Evolutionary conservation across 1,284 basidiomycete genomes (phyloP).

Genomic region (Papiliotrema laurentii): DNA sequence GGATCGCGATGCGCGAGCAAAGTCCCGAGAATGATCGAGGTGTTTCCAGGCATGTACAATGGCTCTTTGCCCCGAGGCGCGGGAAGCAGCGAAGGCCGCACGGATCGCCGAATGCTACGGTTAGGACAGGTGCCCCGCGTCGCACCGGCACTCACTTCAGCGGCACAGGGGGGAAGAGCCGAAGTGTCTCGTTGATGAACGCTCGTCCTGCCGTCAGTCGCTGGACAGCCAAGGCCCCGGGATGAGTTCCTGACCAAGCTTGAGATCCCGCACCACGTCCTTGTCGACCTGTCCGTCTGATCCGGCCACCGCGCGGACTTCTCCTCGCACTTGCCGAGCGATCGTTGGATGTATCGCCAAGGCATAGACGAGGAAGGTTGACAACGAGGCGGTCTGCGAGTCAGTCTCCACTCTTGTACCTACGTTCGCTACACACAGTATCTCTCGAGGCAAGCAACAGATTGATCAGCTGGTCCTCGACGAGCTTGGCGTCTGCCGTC

Average conservation of each 20-base stretch:
- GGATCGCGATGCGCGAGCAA: conserved; percentile 29
- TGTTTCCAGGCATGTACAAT: conserved; percentile 33
- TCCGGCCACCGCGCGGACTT: conserved; percentile 10
- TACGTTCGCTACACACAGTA: conserved; percentile 24
- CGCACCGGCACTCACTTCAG: conserved; percentile 25
- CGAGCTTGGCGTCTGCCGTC: conserved; percentile 24
- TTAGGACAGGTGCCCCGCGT: not conserved
- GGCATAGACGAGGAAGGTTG: conserved; percentile 33
- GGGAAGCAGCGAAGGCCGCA: conserved; percentile 26
- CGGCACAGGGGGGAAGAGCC: conserved; percentile 40
- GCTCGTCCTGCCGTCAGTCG: conserved; percentile 18
- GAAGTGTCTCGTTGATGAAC: conserved; percentile 35
- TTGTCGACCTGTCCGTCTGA: conserved; percentile 14
- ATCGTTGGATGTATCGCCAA: conserved; percentile 22
- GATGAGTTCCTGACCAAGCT: conserved; percentile 11
- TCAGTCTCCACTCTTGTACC: not conserved
- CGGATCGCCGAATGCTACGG: conserved; percentile 32
- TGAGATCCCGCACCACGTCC: conserved; percentile 20
- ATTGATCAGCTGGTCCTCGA: conserved; percentile 44
- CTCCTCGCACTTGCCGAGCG: conserved; percentile 9
- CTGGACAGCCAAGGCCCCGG: too few species aligned
- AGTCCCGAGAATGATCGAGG: conserved; percentile 32
- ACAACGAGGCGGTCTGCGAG: conserved; percentile 25
- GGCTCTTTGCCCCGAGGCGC: conserved; percentile 11
- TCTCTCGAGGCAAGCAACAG: conserved; percentile 42